Evolutionary conservation across 192 early-diverging fungal genomes (phyloP), one percentile per base, ranked within the genome.

Genomic region (Phycomyces nitens): DNA sequence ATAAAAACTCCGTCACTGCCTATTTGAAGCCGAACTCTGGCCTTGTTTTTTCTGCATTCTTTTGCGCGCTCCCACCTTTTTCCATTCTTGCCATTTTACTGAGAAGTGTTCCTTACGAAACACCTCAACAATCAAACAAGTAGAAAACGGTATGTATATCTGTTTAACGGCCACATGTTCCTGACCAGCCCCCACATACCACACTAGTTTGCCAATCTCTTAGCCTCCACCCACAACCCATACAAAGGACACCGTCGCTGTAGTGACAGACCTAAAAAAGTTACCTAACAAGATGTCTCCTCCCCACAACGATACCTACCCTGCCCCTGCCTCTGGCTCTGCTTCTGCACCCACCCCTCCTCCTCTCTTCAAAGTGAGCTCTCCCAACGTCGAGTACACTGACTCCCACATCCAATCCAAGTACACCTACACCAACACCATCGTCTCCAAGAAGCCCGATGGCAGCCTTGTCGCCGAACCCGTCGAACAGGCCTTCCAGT

Each of bases 391-490:
- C 49, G 76, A 80, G 66, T 97, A 97, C 84, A 83, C 89, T 53
- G 86, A 89, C 27, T 81, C 77, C 18, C 75, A 80, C 65, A 96
- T 98, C 76, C 71, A 86, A 60, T 82, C 93, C 22, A 86, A 90
- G 70, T 99, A 99, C 82, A 64, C 76, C 62, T 99, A 99, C 84
- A 80, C 89, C 70, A 93, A 93, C 76, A 89, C 94, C 62, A 82
- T 86, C 52, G 94, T 97, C 54, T 67, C 73, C 66, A 86, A 82
- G 69, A 81, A 88, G 62, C 54, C 77, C 38, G 80, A 84, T 68
- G 92, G 89, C 52, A 72, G 80, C 60, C 73, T 92, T 56, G 82
- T 76, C 43, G 94, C 91, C 69, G 77, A 84, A 70, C 97, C 97
- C 64, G 91, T 87, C 60, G 86, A 94, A 77, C 87, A 88, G 68